Evolutionary conservation across 2,329 filamentous ascomycete species (phyloP).

Genomic region (Sphaerulina vaccinii): DNA sequence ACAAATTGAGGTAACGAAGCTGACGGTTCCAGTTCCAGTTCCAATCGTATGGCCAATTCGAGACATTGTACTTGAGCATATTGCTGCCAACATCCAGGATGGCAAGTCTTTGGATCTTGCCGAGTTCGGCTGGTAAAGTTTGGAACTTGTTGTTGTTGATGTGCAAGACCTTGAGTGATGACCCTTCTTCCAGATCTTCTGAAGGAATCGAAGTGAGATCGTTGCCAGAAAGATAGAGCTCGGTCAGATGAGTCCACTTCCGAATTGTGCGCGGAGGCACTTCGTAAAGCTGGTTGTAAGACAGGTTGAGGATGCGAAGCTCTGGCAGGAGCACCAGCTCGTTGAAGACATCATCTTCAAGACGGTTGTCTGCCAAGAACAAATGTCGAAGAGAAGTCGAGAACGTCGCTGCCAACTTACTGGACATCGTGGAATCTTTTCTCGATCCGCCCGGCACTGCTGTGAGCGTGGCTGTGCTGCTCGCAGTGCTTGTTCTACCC

Average conservation of each 20-base stretch:
- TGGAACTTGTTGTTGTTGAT: slow-evolving; percentile 99
- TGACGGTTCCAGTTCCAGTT: slow-evolving; percentile 99
- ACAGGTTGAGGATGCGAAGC: slow-evolving; percentile 83
- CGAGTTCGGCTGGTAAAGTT: slow-evolving; percentile 90
- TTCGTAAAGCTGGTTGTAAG: slow-evolving; percentile 91
- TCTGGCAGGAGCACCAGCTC: slow-evolving; percentile 81
- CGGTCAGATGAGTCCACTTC: slow-evolving; percentile 84
- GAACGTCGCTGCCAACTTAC: slow-evolving; percentile 80
- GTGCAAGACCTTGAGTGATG: slow-evolving; percentile 82
- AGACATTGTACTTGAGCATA: slow-evolving; percentile 95
- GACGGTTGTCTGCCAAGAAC: slow-evolving; percentile 86
- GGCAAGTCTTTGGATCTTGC: slow-evolving; percentile 86
- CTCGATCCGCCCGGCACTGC: slow-evolving; percentile 61
- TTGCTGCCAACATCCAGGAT: slow-evolving; percentile 96
- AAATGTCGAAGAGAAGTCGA: slow-evolving; percentile 79
- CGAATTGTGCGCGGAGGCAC: slow-evolving; percentile 85
- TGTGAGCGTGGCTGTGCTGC: slow-evolving; percentile 53
- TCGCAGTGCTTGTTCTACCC: slow-evolving; percentile 75
- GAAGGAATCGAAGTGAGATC: slow-evolving; percentile 87
- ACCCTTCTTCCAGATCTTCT: slow-evolving; percentile 89
- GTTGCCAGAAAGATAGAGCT: slow-evolving; percentile 93
- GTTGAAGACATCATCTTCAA: slow-evolving; percentile 94
- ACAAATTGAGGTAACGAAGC: slow-evolving; percentile 90
- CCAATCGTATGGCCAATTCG: slow-evolving; percentile 99
- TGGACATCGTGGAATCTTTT: slow-evolving; percentile 87